phyloP scores from a whole-genome alignment of 768 basidiomycete species.

The Tephrocybe sp. region DNA sequence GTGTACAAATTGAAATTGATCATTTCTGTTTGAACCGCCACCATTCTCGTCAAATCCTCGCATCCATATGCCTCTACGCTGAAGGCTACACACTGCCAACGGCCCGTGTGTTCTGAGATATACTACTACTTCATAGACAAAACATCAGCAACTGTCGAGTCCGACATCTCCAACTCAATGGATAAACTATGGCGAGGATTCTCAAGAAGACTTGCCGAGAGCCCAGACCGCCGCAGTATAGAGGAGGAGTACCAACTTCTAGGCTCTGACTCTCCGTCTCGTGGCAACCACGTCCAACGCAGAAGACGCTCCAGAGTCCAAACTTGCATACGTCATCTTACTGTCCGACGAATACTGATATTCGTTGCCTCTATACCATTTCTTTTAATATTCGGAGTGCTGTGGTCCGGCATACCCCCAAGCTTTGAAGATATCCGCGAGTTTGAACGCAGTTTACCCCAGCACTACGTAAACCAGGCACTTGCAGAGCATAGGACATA shows the following conservation, averaged over 20 bases:
- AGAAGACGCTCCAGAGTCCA: constrained; percentile 15
- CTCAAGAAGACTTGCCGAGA: constrained; percentile 15
- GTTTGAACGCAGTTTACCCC: constrained; percentile 21
- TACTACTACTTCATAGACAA: not conserved
- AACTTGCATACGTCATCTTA: constrained; percentile 14
- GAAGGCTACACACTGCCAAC: not conserved
- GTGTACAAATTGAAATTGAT: no score
- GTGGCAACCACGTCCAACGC: constrained; percentile 3
- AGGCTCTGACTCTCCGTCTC: constrained; percentile 1
- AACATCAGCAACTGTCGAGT: not conserved
- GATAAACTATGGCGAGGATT: constrained; percentile 21
- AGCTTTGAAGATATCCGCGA: constrained; percentile 21
- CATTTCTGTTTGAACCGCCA: not conserved
- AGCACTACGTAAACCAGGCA: constrained; percentile 18
- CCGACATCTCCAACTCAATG: no score
- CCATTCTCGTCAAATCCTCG: not conserved
- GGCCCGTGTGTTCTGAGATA: not conserved
- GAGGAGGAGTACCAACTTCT: constrained; percentile 26
- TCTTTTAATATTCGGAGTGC: constrained; percentile 16
- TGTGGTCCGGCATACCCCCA: constrained; percentile 24
- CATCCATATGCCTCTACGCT: not conserved
- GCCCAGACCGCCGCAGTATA: constrained; percentile 13
- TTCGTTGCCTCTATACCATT: constrained; percentile 18
- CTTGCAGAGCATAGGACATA: constrained; percentile 27
- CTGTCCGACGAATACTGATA: constrained; percentile 18